phyloP scores from a whole-genome alignment of 2,329 filamentous ascomycete species.

The Cladosporium halotolerans region DNA sequence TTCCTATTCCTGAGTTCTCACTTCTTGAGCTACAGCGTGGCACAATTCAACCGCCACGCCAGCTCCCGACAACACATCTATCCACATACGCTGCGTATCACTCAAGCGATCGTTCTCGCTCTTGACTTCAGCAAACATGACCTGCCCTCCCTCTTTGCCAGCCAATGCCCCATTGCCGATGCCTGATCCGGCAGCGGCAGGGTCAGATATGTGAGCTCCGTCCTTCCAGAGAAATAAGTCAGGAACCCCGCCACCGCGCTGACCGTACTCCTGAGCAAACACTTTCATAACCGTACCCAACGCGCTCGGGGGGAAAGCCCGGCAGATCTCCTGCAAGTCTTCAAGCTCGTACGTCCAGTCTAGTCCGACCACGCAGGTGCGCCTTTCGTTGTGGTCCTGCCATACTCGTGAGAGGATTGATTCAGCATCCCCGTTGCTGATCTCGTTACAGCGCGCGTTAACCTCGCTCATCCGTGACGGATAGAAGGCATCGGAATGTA shows the following conservation, averaged over 20 bases:
- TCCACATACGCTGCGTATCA: conserved; percentile 94
- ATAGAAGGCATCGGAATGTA: conserved; percentile 91
- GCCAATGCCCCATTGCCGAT: background rate
- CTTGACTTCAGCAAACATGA: conserved; percentile 44
- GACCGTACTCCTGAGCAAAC: conserved; percentile 88
- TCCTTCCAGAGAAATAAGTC: conserved; percentile 83
- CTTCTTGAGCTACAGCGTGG: conserved; percentile 55
- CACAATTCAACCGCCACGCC: conserved; percentile 82
- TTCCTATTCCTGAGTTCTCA: conserved; percentile 27
- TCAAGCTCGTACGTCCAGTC: conserved; percentile 80
- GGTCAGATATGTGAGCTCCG: conserved; percentile 17
- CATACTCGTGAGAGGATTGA: conserved; percentile 63
- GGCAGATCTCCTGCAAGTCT: conserved; percentile 72
- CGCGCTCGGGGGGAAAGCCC: conserved; percentile 72
- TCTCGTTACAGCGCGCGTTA: conserved; percentile 76
- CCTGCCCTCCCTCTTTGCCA: conserved; percentile 21
- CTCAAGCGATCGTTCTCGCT: conserved; percentile 80
- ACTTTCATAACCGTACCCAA: conserved; percentile 84
- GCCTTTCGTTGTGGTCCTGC: conserved; percentile 58
- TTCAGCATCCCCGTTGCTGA: conserved; percentile 73
- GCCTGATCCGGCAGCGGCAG: conserved; percentile 14
- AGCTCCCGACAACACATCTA: conserved; percentile 81
- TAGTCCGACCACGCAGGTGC: conserved; percentile 83
- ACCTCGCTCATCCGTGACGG: conserved; percentile 80
- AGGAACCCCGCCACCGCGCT: conserved; percentile 79